Conservation (phyloP, 306 rosid species). For the Medicago lupulina region DNA sequence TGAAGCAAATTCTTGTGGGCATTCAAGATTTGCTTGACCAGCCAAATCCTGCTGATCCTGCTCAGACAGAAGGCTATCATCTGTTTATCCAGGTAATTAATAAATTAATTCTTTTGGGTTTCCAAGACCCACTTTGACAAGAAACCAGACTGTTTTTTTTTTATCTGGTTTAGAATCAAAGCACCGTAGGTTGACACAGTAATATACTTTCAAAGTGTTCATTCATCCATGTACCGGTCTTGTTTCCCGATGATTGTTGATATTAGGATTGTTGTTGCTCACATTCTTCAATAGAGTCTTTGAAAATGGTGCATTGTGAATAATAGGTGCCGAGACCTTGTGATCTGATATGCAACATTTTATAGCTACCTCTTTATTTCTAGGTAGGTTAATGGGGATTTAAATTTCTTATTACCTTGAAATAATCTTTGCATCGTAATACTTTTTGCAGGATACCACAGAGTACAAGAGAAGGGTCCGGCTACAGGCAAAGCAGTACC, state of each 20-base stretch:
- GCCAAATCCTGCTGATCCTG: slow-evolving; percentile 97
- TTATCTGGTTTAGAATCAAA: not conserved
- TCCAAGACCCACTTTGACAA: not conserved
- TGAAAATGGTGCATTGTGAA: slow-evolving; percentile 33
- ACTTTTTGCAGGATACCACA: slow-evolving; percentile 64
- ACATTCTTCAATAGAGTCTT: slow-evolving; percentile 18
- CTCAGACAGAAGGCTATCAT: slow-evolving; percentile 97
- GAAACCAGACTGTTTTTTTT: slow-evolving; percentile 27
- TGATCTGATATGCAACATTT: not conserved
- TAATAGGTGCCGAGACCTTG: slow-evolving; percentile 6
- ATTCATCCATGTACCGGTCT: not conserved
- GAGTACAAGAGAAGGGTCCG: slow-evolving; percentile 94
- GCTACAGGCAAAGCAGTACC: slow-evolving; percentile 91
- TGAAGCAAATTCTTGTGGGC: slow-evolving; percentile 94
- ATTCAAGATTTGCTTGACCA: slow-evolving; percentile 95
- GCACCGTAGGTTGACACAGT: slow-evolving; percentile 13
- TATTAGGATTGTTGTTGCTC: not conserved
- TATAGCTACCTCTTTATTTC: not conserved
- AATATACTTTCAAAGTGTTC: slow-evolving; percentile 22
- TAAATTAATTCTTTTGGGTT: not conserved
- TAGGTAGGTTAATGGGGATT: not conserved
- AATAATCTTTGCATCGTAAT: slow-evolving; percentile 18
- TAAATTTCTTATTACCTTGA: not conserved
- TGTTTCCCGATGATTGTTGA: not conserved
- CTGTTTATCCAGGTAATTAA: slow-evolving; percentile 80